Evolutionary conservation across 2,329 filamentous ascomycete species (phyloP).

Genomic region (Trichophyton mentagrophytes): DNA sequence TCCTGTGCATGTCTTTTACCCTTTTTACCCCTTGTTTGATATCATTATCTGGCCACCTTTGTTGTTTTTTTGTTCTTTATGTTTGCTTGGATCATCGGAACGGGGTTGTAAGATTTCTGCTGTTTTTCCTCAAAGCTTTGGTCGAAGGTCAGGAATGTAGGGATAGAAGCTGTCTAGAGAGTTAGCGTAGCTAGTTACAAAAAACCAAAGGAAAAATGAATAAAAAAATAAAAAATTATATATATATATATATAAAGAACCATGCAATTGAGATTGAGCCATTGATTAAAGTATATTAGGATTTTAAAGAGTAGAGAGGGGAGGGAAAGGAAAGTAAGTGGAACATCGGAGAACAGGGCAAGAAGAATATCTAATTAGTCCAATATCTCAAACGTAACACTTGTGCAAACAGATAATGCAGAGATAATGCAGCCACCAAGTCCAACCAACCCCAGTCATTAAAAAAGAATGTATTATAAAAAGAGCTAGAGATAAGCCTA

Average conservation of each 20-base stretch:
- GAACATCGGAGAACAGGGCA: no score
- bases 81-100: slow-evolving; percentile 1
- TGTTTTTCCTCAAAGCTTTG: background rate
- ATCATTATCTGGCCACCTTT: background rate
- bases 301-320: background rate
- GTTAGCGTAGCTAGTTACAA: background rate
- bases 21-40: background rate
- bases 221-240: background rate
- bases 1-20: background rate
- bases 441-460: background rate
- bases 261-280: no score
- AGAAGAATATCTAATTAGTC: no score
- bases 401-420: no score
- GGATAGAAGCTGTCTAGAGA: background rate
- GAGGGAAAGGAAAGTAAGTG: background rate
- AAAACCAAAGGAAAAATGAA: background rate
- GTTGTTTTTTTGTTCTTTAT: background rate
- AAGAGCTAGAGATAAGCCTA: background rate
- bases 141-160: background rate
- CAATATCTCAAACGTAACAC: no score
- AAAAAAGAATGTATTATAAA: background rate
- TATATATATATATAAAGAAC: background rate
- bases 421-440: no score
- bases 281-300: background rate
- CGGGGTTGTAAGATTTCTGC: background rate